phyloP scores from a whole-genome alignment of 345 rosid genomes.

The Firmiana major region DNA sequence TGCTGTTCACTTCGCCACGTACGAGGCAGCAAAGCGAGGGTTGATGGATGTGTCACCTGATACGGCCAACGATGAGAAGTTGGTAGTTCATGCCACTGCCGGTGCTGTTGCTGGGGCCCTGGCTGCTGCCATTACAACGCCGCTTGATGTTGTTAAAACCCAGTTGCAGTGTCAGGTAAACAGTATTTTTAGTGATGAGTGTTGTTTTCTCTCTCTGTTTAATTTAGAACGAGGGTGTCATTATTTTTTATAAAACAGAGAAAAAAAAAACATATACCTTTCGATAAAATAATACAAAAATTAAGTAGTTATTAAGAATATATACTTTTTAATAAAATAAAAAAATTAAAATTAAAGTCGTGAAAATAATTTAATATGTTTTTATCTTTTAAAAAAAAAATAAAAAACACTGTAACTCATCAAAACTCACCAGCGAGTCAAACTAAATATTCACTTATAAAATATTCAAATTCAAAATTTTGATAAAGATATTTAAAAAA shows the following conservation, averaged over 20 bases:
- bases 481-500: not conserved
- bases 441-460: too few relatives aligned
- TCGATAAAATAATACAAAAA: too few relatives aligned
- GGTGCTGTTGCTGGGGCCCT: slow-evolving; percentile 90
- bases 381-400: too few relatives aligned
- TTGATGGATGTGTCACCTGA: slow-evolving; percentile 53
- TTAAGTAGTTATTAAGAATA: too few relatives aligned
- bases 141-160: slow-evolving; percentile 91
- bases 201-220: not conserved
- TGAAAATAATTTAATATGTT: too few relatives aligned
- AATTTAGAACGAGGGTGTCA: too few relatives aligned
- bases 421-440: too few relatives aligned
- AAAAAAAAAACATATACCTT: too few relatives aligned
- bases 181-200: not conserved
- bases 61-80: slow-evolving; percentile 40
- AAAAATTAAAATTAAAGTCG: too few relatives aligned
- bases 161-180: slow-evolving; percentile 96
- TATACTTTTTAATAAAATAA: too few relatives aligned
- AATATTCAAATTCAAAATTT: not conserved
- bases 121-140: slow-evolving; percentile 79
- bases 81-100: slow-evolving; percentile 74
- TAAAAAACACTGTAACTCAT: too few relatives aligned
- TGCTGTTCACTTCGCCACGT: slow-evolving; percentile 60
- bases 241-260: too few relatives aligned
- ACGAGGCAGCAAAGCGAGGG: slow-evolving; percentile 61